Percentiles rank a stretch among this genome's conserved stretches.
Conservation (phyloP, 805 yeast species). For the Priceomyces fermenticarens region DNA sequence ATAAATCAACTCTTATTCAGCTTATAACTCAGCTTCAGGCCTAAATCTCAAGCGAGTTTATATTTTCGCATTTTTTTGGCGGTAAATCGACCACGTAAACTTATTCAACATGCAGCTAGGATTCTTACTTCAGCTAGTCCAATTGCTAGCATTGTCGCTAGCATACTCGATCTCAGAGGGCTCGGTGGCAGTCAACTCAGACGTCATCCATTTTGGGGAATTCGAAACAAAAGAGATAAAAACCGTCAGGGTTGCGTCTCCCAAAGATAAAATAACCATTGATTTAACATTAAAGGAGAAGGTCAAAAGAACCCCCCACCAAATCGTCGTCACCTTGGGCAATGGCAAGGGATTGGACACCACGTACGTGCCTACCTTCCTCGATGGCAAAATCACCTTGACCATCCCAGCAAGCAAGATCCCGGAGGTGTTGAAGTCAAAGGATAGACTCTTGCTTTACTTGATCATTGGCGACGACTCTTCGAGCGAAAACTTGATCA, state of each 20-base stretch:
- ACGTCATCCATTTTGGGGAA: slow-evolving; percentile 26
- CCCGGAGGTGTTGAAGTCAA: slow-evolving; percentile 34
- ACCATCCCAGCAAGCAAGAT: slow-evolving; percentile 25
- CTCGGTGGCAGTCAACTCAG: slow-evolving; percentile 22
- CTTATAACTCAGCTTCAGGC: too few species aligned
- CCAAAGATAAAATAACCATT: slow-evolving; percentile 30
- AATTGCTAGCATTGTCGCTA: slow-evolving; percentile 16
- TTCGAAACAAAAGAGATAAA: slow-evolving; percentile 27
- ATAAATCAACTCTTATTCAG: too few species aligned
- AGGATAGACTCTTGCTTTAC: slow-evolving; percentile 27
- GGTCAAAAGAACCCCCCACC: slow-evolving; percentile 28
- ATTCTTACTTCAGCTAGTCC: slow-evolving; percentile 13
- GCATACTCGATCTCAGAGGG: slow-evolving; percentile 32
- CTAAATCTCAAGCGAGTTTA: too few species aligned
- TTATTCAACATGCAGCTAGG: slow-evolving; percentile 2
- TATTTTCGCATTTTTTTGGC: not conserved
- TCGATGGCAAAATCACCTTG: slow-evolving; percentile 16
- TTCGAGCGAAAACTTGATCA: slow-evolving; percentile 17
- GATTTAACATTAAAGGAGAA: slow-evolving; percentile 21
- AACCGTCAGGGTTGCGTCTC: slow-evolving; percentile 25
- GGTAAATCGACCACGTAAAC: slow-evolving; percentile 3
- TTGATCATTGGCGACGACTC: slow-evolving; percentile 29
- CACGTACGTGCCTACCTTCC: slow-evolving; percentile 29
- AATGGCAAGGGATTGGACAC: slow-evolving; percentile 28
- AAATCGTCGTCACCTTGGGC: slow-evolving; percentile 28